Evolutionary conservation across 1,284 basidiomycete species (phyloP), one percentile per base, ranked within the genome.

Genomic region (Rhodotorula sp.): DNA sequence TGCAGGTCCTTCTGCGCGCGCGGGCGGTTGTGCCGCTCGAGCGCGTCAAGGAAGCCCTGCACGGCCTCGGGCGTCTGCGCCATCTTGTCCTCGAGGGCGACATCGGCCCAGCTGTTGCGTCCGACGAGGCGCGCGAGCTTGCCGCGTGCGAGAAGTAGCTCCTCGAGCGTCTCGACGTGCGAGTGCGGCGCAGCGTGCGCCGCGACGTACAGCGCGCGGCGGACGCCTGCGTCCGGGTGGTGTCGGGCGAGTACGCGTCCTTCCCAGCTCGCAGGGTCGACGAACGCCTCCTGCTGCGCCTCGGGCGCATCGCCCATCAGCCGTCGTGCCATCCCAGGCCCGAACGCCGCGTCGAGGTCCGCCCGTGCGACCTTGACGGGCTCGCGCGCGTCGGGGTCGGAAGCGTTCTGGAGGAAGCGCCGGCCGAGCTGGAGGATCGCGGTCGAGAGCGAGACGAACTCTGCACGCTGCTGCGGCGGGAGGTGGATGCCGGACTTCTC

Each of bases 401-500:
- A 66, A 0, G 73, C 70, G 54, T 79, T 76, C 68, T 88, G 87
- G 66, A 96, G 84, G 79, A 98, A 98, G 67, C 89, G 86, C 22
- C 95, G 88, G 12, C 94, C 94, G 15, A 97, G 88, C 0, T 89
- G 85, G n/a, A 97, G 85, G 70, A 98, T 92, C 61, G 92, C 90
- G 46, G 95, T 92, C n/a, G 92, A 95, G 21, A 98, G 85, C 7
- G 89, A 86, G 22, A 99, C 94, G 76, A 98, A 97, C 63, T 87
- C 88, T 54, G 88, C 85, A 37, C 96, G 87, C 76, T 92, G 85
- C 4, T 85, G 84, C 0, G 90, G 87, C 15, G 94, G 90, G 9
- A 98, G 86, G 80, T 96, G 88, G 76, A 99, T 97, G 1, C 94
- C 96, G 13, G 94, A 97, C 81, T 95, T 96, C 81, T 97, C 93